A percentile compares a stretch with the other conserved stretches of the same genome.
phyloP scores from a whole-genome alignment of 768 basidiomycete species.

The Termitomyces sp. region DNA sequence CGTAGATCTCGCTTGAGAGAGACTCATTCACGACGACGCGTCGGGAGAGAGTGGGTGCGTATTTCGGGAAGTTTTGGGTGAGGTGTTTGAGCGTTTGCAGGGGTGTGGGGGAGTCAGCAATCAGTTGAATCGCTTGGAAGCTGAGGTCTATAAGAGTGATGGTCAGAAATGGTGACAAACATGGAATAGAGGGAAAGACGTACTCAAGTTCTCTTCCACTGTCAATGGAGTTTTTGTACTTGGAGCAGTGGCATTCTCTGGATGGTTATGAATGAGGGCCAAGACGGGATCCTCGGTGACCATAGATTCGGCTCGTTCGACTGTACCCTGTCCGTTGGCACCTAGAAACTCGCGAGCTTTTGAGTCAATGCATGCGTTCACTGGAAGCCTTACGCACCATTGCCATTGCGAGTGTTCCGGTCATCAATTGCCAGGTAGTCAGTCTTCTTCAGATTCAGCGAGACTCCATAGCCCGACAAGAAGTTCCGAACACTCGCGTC shows the following conservation, averaged over 20 bases:
- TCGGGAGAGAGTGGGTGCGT: constrained; percentile 68
- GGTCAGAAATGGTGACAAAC: not conserved
- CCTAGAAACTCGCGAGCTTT: constrained; percentile 1
- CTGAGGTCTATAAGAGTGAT: constrained; percentile 51
- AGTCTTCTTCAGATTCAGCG: constrained; percentile 92
- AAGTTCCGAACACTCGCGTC: constrained; percentile 29
- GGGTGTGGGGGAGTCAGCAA: constrained; percentile 52
- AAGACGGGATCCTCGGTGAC: constrained; percentile 28
- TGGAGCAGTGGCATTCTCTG: constrained; percentile 32
- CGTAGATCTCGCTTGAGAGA: constrained; percentile 49
- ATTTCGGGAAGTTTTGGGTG: constrained; percentile 87
- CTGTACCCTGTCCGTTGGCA: constrained; percentile 3
- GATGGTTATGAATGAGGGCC: constrained; percentile 32
- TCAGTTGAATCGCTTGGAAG: constrained; percentile 67
- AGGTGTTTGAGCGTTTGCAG: constrained; percentile 59
- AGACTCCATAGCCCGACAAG: constrained; percentile 88
- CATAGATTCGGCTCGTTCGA: constrained; percentile 21
- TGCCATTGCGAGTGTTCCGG: constrained; percentile 35
- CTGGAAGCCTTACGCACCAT: constrained; percentile 7
- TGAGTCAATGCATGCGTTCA: not conserved
- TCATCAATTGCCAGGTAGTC: constrained; percentile 96
- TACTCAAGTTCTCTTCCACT: constrained; percentile 52
- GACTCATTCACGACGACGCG: constrained; percentile 50
- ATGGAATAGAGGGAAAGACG: not conserved
- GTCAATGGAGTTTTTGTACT: constrained; percentile 39